Percentiles rank a stretch among this genome's conserved stretches.
These are phyloP conservation scores for Kodamaea anthophila DNA, from an alignment of 1,139 yeast genomes.

Conservation along the genomic window DNA sequence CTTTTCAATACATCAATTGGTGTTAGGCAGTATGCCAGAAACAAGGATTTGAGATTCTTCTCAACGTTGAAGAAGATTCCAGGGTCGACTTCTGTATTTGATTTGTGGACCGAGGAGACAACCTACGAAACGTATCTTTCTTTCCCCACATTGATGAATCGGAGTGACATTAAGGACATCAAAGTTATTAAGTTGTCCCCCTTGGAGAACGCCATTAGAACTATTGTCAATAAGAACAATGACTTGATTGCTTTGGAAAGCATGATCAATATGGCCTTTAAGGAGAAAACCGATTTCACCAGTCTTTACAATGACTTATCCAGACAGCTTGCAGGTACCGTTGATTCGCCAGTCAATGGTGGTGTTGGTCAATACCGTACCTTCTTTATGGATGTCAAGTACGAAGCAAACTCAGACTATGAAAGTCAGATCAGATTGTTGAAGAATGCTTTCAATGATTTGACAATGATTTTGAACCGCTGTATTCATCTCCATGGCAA, in stretches of 20 bases:
- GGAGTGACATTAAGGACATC: conserved; percentile 61
- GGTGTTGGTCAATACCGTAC: conserved; percentile 82
- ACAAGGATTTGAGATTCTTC: conserved; percentile 65
- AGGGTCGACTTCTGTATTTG: conserved; percentile 66
- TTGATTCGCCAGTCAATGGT: conserved; percentile 89
- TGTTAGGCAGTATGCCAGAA: conserved; percentile 64
- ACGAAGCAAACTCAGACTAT: conserved; percentile 37
- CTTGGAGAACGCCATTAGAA: conserved; percentile 70
- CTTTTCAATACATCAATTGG: conserved; percentile 48
- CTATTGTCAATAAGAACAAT: conserved; percentile 61
- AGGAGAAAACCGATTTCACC: conserved; percentile 46
- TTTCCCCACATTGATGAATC: conserved; percentile 85
- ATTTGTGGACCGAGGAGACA: conserved; percentile 86
- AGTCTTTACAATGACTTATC: conserved; percentile 63
- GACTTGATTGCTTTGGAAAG: conserved; percentile 68
- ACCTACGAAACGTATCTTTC: conserved; percentile 69
- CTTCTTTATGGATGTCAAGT: conserved; percentile 47
- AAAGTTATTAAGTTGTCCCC: conserved; percentile 71
- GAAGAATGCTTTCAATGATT: conserved; percentile 60
- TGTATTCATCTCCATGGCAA: conserved; percentile 67
- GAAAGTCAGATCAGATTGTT: conserved; percentile 44
- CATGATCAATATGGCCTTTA: conserved; percentile 50
- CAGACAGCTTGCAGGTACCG: conserved; percentile 78
- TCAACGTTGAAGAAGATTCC: conserved; percentile 67
- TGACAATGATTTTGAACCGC: conserved; percentile 58